Conservation (phyloP, 2,329 filamentous ascomycete species). For the Macrophomina pseudophaseolina region DNA sequence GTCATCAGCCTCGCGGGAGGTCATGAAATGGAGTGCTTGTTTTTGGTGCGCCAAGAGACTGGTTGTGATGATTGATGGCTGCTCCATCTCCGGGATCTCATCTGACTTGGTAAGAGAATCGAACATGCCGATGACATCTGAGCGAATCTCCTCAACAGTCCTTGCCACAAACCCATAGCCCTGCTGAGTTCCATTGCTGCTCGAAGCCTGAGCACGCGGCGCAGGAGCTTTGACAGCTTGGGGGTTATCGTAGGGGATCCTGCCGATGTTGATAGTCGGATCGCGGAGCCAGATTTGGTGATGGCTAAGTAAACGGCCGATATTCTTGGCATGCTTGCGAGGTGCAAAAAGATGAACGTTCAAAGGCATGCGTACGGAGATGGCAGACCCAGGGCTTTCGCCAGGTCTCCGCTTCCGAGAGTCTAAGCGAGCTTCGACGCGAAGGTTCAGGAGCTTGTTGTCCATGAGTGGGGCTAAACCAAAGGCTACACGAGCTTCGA, state of each 20-base stretch:
- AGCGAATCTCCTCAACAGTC: conserved; percentile 84
- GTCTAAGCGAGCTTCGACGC: conserved; percentile 73
- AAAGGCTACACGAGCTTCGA: conserved; percentile 70
- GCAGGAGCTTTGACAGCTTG: conserved; percentile 29
- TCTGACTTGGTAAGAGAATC: conserved; percentile 79
- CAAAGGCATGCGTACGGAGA: conserved; percentile 27
- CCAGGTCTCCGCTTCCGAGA: conserved; percentile 65
- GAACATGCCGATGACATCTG: conserved; percentile 85
- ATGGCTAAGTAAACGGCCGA: conserved; percentile 72
- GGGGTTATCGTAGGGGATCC: conserved; percentile 59
- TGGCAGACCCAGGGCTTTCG: conserved; percentile 54
- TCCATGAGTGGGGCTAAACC: conserved; percentile 78
- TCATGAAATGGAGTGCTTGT: conserved; percentile 88
- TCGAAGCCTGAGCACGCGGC: not conserved
- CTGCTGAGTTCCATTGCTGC: not conserved
- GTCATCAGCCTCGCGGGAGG: conserved; percentile 71
- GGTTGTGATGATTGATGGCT: conserved; percentile 66
- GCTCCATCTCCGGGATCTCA: conserved; percentile 74
- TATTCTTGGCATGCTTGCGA: conserved; percentile 64
- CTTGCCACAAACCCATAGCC: conserved; percentile 52
- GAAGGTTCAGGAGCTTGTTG: conserved; percentile 63
- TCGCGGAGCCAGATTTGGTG: conserved; percentile 69
- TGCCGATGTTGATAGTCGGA: conserved; percentile 67
- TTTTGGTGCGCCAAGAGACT: conserved; percentile 83
- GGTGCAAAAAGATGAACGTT: conserved; percentile 78